Evolutionary conservation across 495 filamentous ascomycete species (phyloP).

Genomic region (Xylaria palmicola): DNA sequence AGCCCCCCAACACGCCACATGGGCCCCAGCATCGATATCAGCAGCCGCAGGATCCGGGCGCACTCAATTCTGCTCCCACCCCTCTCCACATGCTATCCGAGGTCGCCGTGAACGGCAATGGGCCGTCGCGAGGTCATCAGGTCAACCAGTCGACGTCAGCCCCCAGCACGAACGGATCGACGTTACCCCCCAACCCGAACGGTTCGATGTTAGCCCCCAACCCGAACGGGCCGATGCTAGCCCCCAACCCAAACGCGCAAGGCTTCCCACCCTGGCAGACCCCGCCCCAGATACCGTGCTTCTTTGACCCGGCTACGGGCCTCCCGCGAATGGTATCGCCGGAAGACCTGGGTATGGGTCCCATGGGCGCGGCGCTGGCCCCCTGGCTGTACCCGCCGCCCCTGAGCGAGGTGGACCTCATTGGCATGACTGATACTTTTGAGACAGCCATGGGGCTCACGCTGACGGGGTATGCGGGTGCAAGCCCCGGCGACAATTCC

Average conservation of each 20-base stretch:
- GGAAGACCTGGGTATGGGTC: neutral
- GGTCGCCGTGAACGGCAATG: conserved; percentile 63
- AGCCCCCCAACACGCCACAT: neutral
- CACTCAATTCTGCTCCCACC: conserved; percentile 46
- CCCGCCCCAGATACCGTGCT: conserved; percentile 25
- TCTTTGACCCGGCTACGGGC: conserved; percentile 23
- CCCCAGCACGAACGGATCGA: no score
- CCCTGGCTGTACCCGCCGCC: no score
- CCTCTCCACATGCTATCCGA: conserved; percentile 67
- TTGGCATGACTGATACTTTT: conserved; percentile 42
- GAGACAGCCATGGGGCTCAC: conserved; percentile 53
- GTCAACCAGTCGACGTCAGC: conserved; percentile 5
- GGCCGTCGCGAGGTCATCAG: conserved; percentile 26
- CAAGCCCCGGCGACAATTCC: conserved; percentile 23
- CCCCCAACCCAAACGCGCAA: no score
- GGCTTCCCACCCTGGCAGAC: conserved; percentile 3
- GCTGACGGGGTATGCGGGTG: conserved; percentile 39
- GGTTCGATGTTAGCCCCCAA: no score
- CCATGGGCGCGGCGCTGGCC: no score
- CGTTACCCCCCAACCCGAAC: no score
- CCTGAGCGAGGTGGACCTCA: conserved; percentile 41
- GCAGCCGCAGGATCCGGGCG: no score
- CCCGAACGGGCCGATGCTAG: no score
- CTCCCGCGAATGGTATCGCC: conserved; percentile 1
- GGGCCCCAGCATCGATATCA: conserved; percentile 21